Evolutionary conservation across 768 basidiomycete species (phyloP).

Genomic region (Leucogyrophana mollusca): DNA sequence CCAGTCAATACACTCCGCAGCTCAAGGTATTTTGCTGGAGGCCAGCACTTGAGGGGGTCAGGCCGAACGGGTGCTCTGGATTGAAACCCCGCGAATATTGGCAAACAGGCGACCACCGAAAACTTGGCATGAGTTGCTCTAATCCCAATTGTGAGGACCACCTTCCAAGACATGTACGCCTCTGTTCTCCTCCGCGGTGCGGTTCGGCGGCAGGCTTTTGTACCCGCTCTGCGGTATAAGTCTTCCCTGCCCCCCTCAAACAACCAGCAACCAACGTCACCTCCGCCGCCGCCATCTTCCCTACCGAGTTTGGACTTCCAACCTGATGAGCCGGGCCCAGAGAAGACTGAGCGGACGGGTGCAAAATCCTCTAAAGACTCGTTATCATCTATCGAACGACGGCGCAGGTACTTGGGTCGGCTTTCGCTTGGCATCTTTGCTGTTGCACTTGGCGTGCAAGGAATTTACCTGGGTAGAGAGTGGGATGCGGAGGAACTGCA

Average conservation of each 20-base stretch:
- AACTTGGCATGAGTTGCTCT: too few relatives aligned
- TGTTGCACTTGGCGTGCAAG: constrained; percentile 54
- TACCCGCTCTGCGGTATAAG: constrained; percentile 19
- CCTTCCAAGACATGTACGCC: background rate
- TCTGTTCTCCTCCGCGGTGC: constrained; percentile 21
- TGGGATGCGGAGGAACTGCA: constrained; percentile 76
- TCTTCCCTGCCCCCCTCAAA: constrained; percentile 20
- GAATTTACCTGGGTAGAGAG: constrained; percentile 70
- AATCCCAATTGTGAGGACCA: too few relatives aligned
- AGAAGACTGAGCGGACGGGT: constrained; percentile 57
- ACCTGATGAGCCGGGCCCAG: constrained; percentile 45
- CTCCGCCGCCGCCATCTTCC: constrained; percentile 4
- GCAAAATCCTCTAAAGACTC: constrained; percentile 77
- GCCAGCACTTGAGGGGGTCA: too few relatives aligned
- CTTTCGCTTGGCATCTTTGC: constrained; percentile 52
- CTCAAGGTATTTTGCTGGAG: too few relatives aligned
- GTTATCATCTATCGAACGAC: constrained; percentile 75
- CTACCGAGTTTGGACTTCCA: constrained; percentile 66
- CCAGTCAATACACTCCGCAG: too few relatives aligned
- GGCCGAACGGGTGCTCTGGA: too few relatives aligned
- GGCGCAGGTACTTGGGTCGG: constrained; percentile 56
- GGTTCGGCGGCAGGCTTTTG: constrained; percentile 15
- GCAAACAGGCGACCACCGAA: too few relatives aligned
- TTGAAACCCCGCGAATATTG: too few relatives aligned
- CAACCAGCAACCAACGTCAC: constrained; percentile 2